Conservation (phyloP, 228 moss, liverwort and hornwort species). For the Sphagnum magellanicum region DNA sequence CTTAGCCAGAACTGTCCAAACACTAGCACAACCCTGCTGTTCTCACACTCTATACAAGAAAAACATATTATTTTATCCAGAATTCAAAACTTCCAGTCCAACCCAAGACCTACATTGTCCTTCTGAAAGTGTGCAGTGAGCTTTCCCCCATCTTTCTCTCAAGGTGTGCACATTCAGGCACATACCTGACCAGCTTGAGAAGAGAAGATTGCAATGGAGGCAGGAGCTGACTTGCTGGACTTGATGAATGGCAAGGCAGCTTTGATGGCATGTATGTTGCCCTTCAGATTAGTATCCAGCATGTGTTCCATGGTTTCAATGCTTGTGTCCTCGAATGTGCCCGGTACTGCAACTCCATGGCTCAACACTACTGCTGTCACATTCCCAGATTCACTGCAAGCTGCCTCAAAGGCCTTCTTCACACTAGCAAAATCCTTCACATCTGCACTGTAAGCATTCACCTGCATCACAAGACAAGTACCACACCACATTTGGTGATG, state of each 20-base stretch:
- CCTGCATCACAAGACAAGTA: slow-evolving; percentile 11
- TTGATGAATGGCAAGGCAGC: slow-evolving; percentile 68
- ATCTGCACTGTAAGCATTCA: slow-evolving; percentile 62
- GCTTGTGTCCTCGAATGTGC: slow-evolving; percentile 49
- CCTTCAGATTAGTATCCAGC: slow-evolving; percentile 81
- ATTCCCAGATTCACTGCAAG: slow-evolving; percentile 53
- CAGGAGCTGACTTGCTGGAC: slow-evolving; percentile 45
- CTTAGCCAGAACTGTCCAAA: no score
- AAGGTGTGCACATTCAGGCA: no score
- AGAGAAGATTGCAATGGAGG: slow-evolving; percentile 62
- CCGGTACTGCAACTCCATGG: slow-evolving; percentile 56
- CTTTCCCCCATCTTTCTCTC: no score
- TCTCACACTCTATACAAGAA: no score
- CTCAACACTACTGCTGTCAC: slow-evolving; percentile 67
- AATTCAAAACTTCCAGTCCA: no score
- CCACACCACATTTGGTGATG: not conserved
- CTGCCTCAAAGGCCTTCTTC: slow-evolving; percentile 45
- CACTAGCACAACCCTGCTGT: no score
- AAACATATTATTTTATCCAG: no score
- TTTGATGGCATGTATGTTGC: slow-evolving; percentile 66
- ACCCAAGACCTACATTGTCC: no score
- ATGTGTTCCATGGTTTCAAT: slow-evolving; percentile 53
- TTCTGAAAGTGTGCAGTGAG: no score
- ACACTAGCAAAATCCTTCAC: slow-evolving; percentile 59
- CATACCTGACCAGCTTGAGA: slow-evolving; percentile 78